Percentiles rank a stretch among this genome's conserved stretches.
Conservation (phyloP, 257 asterid genomes). For the Nicotiana attenuata region DNA sequence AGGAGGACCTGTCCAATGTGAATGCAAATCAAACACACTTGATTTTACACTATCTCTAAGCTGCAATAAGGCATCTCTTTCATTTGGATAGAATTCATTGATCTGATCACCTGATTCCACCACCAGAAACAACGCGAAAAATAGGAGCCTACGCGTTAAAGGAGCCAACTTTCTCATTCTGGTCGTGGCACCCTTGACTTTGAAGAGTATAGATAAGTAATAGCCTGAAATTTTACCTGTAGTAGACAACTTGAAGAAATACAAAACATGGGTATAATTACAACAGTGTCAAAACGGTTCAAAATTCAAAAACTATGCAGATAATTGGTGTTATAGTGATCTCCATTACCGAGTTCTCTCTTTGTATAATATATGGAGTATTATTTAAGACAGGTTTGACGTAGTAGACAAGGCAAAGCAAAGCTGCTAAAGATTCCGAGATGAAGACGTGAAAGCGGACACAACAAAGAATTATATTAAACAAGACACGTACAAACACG, state of each 20-base stretch:
- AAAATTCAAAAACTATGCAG: not conserved
- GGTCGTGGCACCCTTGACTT: conserved; percentile 1
- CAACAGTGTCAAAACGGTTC: not conserved
- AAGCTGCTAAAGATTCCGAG: conserved; percentile 5
- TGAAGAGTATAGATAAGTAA: not conserved
- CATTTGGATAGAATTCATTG: conserved; percentile 31
- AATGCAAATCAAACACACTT: conserved; percentile 31
- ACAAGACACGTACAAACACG: not conserved
- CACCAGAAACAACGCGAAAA: not conserved
- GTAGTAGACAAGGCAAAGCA: conserved; percentile 19
- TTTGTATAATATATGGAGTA: not conserved
- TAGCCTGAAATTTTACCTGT: not conserved
- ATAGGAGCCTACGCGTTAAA: not conserved
- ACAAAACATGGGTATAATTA: not conserved
- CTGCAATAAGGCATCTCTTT: conserved; percentile 51
- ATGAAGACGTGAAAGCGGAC: conserved; percentile 19
- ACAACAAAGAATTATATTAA: conserved; percentile 5
- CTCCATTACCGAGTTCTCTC: not conserved
- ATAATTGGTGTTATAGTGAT: not conserved
- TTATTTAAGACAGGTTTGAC: conserved; percentile 19
- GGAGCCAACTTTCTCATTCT: not conserved
- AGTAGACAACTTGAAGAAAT: not conserved
- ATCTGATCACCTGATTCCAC: conserved; percentile 1
- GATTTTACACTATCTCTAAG: conserved; percentile 49
- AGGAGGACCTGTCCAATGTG: conserved; percentile 75